A percentile compares a stretch with the other conserved stretches of the same genome.
Conservation (phyloP, 768 basidiomycete genomes). For the Russula emetica region DNA sequence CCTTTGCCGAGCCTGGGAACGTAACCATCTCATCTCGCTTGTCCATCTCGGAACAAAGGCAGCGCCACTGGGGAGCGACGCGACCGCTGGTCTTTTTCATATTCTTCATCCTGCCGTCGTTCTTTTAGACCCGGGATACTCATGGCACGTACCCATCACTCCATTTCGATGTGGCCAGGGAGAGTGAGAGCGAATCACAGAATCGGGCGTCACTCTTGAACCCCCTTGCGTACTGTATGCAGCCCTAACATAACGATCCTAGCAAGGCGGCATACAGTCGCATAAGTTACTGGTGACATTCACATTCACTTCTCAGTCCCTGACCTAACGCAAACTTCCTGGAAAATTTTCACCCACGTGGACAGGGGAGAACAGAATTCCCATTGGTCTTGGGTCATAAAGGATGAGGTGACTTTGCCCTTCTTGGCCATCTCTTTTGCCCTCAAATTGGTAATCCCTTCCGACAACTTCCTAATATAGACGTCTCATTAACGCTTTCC, state of each 20-base stretch:
- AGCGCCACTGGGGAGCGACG: not conserved
- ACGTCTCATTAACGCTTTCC: not conserved
- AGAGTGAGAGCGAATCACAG: not conserved
- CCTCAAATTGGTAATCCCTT: not conserved
- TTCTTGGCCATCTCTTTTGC: not conserved
- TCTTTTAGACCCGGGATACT: not conserved
- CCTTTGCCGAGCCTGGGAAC: not conserved
- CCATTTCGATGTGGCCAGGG: not conserved
- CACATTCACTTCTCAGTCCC: not conserved
- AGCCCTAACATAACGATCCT: not conserved
- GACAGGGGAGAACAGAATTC: not conserved
- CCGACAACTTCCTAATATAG: not conserved
- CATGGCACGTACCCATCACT: not conserved
- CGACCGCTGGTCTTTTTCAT: not conserved
- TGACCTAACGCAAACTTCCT: not conserved
- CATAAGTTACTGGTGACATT: too few relatives aligned
- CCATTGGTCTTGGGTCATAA: not conserved
- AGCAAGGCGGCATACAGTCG: too few relatives aligned
- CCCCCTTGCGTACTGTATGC: not conserved
- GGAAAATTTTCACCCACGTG: not conserved
- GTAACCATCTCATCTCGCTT: slow-evolving; percentile 8
- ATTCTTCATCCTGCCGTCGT: not conserved
- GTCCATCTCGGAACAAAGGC: slow-evolving; percentile 2
- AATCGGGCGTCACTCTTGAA: not conserved
- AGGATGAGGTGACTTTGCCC: not conserved